phyloP scores from a whole-genome alignment of 495 filamentous ascomycete species.

The Penicillium macrosclerotiorum region DNA sequence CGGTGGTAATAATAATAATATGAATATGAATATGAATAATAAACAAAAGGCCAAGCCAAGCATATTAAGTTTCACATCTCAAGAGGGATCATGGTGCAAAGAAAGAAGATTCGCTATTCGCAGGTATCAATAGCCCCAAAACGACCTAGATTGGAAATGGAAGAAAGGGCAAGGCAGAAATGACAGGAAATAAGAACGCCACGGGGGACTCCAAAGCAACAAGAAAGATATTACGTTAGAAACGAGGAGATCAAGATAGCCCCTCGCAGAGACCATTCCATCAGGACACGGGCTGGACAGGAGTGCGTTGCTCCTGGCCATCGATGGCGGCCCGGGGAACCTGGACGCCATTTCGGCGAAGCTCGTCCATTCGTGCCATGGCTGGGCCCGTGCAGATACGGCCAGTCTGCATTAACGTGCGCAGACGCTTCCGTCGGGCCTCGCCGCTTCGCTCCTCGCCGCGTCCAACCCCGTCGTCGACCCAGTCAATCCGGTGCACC shows the following conservation, averaged over 20 bases:
- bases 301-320: constrained; percentile 25
- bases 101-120: constrained; percentile 15
- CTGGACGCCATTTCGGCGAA: constrained; percentile 36
- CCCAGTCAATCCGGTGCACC: constrained; percentile 74
- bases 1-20: too few relatives aligned
- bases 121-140: constrained; percentile 20
- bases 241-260: neutral
- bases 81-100: too few relatives aligned
- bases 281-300: constrained; percentile 41
- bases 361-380: constrained; percentile 41
- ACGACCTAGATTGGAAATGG: constrained; percentile 4
- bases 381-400: constrained; percentile 49
- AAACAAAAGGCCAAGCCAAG: too few relatives aligned
- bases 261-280: neutral
- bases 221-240: neutral
- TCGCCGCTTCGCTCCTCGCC: constrained; percentile 63
- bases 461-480: constrained; percentile 65
- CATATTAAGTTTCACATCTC: too few relatives aligned
- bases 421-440: constrained; percentile 60
- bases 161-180: constrained; percentile 2
- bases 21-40: too few relatives aligned
- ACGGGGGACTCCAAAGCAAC: neutral
- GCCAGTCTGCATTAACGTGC: constrained; percentile 43
- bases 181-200: constrained; percentile 3
- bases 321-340: constrained; percentile 35